Conservation (phyloP, 495 filamentous ascomycete species). For the Penicillium coffeae region DNA sequence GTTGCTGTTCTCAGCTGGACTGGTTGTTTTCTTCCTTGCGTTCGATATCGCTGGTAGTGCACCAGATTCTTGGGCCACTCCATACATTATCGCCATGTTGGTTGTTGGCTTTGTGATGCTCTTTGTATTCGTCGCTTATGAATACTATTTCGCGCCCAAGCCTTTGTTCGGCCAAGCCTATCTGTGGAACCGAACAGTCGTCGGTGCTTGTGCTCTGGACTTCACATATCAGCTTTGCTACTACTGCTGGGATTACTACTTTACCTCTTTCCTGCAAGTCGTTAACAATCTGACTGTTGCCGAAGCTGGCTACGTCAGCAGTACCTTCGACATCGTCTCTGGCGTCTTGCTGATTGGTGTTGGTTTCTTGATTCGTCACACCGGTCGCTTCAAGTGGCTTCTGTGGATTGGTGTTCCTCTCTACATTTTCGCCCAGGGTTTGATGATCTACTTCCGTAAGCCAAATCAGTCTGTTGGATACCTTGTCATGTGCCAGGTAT, state of each 20-base stretch:
- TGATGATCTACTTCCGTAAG: slow-evolving; percentile 63
- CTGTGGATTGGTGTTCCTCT: slow-evolving; percentile 57
- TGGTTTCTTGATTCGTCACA: slow-evolving; percentile 48
- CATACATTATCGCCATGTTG: slow-evolving; percentile 51
- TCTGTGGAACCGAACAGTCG: slow-evolving; percentile 56
- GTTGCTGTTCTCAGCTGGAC: slow-evolving; percentile 51
- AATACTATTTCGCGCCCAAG: slow-evolving; percentile 47
- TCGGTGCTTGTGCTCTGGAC: slow-evolving; percentile 55
- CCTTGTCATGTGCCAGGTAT: slow-evolving; percentile 68
- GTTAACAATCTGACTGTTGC: slow-evolving; percentile 58
- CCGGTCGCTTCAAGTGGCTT: slow-evolving; percentile 50
- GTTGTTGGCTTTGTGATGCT: slow-evolving; percentile 52
- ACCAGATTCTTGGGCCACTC: slow-evolving; percentile 41
- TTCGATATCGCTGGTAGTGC: slow-evolving; percentile 47
- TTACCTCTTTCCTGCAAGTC: slow-evolving; percentile 69
- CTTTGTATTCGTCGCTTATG: slow-evolving; percentile 51
- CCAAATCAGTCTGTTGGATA: slow-evolving; percentile 54
- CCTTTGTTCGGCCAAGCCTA: slow-evolving; percentile 53
- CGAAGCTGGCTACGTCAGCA: slow-evolving; percentile 49
- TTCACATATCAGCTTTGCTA: slow-evolving; percentile 53
- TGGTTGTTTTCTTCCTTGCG: slow-evolving; percentile 58
- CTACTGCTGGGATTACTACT: slow-evolving; percentile 41
- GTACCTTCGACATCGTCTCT: slow-evolving; percentile 48
- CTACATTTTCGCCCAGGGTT: slow-evolving; percentile 49
- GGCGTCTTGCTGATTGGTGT: slow-evolving; percentile 41